Percentiles rank a stretch among this genome's conserved stretches.
phyloP scores from a whole-genome alignment of 768 basidiomycete genomes.

The Trametes cubensis region DNA sequence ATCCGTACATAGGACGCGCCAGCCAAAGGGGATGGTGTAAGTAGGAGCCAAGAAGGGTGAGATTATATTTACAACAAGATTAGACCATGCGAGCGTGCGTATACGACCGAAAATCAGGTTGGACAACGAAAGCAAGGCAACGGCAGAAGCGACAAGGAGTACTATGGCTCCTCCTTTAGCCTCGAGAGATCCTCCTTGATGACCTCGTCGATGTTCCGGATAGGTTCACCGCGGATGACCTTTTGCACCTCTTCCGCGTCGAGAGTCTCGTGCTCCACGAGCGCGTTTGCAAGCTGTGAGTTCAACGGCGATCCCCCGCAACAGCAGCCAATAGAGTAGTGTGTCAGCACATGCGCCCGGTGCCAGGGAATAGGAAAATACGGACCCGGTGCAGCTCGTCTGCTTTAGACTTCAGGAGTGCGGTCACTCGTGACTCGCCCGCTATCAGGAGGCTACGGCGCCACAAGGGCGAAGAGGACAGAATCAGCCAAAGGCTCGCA shows the following conservation, averaged over 20 bases:
- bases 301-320: constrained; percentile 3
- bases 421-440: constrained; percentile 44
- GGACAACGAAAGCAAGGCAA: background rate
- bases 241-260: constrained; percentile 82
- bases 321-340: constrained; percentile 3
- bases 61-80: constrained; percentile 25
- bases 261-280: constrained; percentile 95
- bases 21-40: too few species aligned
- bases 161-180: constrained; percentile 29
- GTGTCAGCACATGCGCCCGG: constrained; percentile 8
- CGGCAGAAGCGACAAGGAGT: background rate
- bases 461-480: constrained; percentile 11
- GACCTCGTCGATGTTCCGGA: constrained; percentile 69
- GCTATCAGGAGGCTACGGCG: constrained; percentile 52
- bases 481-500: constrained; percentile 14
- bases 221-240: constrained; percentile 82
- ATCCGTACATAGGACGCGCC: background rate
- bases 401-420: constrained; percentile 44
- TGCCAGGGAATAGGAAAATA: constrained; percentile 27
- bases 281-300: constrained; percentile 78
- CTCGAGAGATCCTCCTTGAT: constrained; percentile 53
- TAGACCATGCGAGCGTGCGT: constrained; percentile 17
- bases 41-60: background rate
- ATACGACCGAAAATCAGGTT: constrained; percentile 13
- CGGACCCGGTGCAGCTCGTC: constrained; percentile 50